Evolutionary conservation across 2,329 filamentous ascomycete genomes (phyloP).

Genomic region (Capronia epimyces): DNA sequence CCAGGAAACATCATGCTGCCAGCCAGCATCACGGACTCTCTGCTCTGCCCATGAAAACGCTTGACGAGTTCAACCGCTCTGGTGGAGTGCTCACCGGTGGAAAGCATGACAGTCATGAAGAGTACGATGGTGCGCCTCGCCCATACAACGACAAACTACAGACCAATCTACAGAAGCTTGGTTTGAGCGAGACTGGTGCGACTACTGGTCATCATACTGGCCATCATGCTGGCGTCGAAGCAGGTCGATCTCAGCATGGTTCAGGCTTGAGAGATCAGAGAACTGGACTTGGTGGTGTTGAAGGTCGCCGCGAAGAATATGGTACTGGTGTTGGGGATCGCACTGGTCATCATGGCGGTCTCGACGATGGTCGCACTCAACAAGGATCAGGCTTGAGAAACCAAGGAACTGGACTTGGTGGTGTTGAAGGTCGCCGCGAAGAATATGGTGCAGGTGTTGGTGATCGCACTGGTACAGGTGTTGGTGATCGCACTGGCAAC

Average conservation of each 20-base stretch:
- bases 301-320: not conserved
- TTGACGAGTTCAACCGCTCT: conserved; percentile 58
- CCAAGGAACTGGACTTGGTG: not conserved
- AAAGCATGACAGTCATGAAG: conserved; percentile 37
- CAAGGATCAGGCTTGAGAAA: too few species aligned
- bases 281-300: too few species aligned
- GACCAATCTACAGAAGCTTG: conserved; percentile 17
- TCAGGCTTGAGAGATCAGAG: too few species aligned
- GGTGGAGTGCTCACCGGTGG: conserved; percentile 50
- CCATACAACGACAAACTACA: conserved; percentile 27
- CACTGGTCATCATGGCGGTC: conserved; percentile 12
- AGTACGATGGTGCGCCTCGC: conserved; percentile 48
- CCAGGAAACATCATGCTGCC: conserved; percentile 55
- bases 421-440: not conserved
- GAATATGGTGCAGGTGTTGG: not conserved
- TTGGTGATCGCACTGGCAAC: not conserved
- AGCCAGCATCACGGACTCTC: conserved; percentile 62
- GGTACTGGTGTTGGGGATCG: conserved; percentile 18
- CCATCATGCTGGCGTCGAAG: not conserved
- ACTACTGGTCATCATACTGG: conserved; percentile 9
- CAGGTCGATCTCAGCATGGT: too few species aligned
- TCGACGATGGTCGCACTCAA: not conserved
- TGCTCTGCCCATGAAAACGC: conserved; percentile 57
- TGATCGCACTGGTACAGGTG: not conserved
- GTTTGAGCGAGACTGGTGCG: conserved; percentile 1